These are phyloP conservation scores for Clohesyomyces aquaticus DNA, from an alignment of 495 filamentous ascomycete species.

Conservation along the genomic window DNA sequence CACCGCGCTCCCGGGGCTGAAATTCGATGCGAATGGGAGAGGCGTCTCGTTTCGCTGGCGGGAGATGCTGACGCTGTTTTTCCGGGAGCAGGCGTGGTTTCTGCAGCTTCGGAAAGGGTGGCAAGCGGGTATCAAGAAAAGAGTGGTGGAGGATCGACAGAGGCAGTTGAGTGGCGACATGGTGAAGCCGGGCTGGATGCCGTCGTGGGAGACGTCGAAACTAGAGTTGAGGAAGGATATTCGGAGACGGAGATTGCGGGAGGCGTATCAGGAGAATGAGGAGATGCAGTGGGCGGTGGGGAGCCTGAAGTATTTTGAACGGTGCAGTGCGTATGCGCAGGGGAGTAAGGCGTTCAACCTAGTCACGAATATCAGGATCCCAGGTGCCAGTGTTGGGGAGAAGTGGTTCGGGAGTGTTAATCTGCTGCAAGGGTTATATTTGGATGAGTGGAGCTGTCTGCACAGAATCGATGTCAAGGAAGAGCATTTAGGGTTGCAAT, in stretches of 20 bases:
- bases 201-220: background rate
- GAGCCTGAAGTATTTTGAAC: conserved; percentile 21
- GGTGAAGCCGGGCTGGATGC: background rate
- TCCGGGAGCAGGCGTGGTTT: conserved; percentile 22
- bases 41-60: conserved; percentile 30
- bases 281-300: conserved; percentile 33
- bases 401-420: conserved; percentile 27
- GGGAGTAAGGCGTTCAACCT: background rate
- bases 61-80: conserved; percentile 28
- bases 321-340: background rate
- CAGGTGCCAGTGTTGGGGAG: conserved; percentile 25
- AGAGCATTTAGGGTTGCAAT: conserved; percentile 16
- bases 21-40: background rate
- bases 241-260: conserved; percentile 18
- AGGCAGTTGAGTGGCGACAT: conserved; percentile 7
- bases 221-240: conserved; percentile 22
- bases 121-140: background rate
- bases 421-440: conserved; percentile 22
- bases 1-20: conserved; percentile 19
- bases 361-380: conserved; percentile 14
- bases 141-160: background rate
- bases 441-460: conserved; percentile 35
- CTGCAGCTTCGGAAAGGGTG: background rate
- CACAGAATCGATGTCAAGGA: conserved; percentile 33
- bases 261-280: conserved; percentile 22